Conservation (phyloP, 2,329 filamentous ascomycete species). For the Hymenoscyphus occultus region DNA sequence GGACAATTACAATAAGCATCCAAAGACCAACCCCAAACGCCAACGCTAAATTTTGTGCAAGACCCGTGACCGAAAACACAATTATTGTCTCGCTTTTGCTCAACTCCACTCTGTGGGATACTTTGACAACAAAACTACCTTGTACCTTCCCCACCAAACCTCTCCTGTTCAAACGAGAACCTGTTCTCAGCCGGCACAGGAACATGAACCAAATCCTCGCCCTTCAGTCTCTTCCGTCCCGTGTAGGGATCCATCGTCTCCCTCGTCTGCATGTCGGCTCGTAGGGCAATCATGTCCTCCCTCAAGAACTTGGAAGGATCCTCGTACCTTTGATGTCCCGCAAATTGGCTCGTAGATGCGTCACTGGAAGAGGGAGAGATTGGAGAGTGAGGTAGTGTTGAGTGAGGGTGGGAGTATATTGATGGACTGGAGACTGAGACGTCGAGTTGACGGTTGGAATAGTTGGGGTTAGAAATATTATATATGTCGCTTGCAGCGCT, state of each 20-base stretch:
- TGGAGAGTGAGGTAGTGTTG: not conserved
- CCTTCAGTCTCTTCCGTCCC: conserved; percentile 23
- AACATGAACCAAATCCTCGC: conserved; percentile 30
- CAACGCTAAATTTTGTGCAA: conserved; percentile 17
- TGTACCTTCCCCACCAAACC: conserved; percentile 20
- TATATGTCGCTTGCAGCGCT: conserved; percentile 17
- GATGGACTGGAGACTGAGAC: conserved; percentile 12
- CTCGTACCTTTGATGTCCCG: not conserved
- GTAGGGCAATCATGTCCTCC: conserved; percentile 18
- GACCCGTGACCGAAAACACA: not conserved
- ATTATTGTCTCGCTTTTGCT: not conserved
- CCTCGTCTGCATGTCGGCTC: conserved; percentile 18
- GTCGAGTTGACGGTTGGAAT: not conserved
- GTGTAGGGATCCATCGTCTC: conserved; percentile 21
- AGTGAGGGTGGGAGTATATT: not conserved
- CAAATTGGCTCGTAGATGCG: not conserved
- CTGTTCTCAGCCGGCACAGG: conserved; percentile 28
- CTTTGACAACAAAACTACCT: conserved; percentile 2
- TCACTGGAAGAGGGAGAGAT: not conserved
- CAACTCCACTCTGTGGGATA: not conserved
- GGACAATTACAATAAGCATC: not conserved
- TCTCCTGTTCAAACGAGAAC: conserved; percentile 31
- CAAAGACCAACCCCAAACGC: conserved; percentile 8
- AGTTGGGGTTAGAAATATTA: conserved; percentile 7
- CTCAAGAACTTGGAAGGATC: conserved; percentile 21